phyloP scores from a whole-genome alignment of 192 early-diverging fungal genomes.

The Pilobolus umbonatus region DNA sequence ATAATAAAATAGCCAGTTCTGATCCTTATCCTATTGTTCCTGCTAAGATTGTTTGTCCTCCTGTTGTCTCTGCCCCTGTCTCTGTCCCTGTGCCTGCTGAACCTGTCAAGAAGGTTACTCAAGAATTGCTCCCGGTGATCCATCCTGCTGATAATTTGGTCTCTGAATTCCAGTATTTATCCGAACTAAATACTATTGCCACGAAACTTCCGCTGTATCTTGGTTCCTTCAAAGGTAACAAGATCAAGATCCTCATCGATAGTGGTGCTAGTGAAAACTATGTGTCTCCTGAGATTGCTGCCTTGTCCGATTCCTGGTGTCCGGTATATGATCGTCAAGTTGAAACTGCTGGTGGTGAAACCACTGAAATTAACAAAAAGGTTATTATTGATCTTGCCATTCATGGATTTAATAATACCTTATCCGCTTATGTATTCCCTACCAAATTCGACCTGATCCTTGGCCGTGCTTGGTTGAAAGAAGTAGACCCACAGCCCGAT shows the following conservation, averaged over 20 bases:
- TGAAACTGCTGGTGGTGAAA: background rate
- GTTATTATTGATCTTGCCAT: background rate
- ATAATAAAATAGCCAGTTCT: too few relatives aligned
- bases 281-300: background rate
- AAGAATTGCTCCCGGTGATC: too few relatives aligned
- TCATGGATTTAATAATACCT: background rate
- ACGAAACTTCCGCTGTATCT: background rate
- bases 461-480: background rate
- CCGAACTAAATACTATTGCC: background rate
- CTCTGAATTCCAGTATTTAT: background rate
- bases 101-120: too few relatives aligned
- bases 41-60: too few relatives aligned
- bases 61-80: too few relatives aligned
- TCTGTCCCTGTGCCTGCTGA: too few relatives aligned
- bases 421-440: background rate
- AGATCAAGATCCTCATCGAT: background rate
- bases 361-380: background rate
- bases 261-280: constrained; percentile 6
- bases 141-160: background rate
- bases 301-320: background rate
- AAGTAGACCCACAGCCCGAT: background rate
- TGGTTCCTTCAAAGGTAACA: background rate
- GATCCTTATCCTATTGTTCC: too few relatives aligned
- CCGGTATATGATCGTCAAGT: background rate
- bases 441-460: background rate